phyloP scores from a whole-genome alignment of 352 stramenopile species.

The Phytophthora uliginosa region DNA sequence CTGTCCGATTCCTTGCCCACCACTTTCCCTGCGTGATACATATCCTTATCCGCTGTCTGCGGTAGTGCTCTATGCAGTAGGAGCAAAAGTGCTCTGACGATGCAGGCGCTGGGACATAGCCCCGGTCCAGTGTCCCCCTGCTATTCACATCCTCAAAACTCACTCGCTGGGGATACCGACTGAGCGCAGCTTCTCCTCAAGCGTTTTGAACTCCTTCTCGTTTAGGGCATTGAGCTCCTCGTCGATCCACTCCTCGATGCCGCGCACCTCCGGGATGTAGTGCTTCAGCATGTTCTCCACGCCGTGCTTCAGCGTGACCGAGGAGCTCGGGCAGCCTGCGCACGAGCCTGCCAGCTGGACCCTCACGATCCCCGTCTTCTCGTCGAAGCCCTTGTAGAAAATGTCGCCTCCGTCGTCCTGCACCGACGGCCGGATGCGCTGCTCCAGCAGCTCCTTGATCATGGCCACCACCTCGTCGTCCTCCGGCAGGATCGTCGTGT shows the following conservation, averaged over 20 bases:
- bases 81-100: slow-evolving; percentile 7
- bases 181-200: slow-evolving; percentile 86
- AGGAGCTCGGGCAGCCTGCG: slow-evolving; percentile 97
- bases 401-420: slow-evolving; percentile 99
- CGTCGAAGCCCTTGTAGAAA: slow-evolving; percentile 98
- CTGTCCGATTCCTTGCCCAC: slow-evolving; percentile 4
- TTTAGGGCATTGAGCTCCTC: slow-evolving; percentile 83
- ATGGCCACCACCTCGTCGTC: slow-evolving; percentile 99
- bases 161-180: slow-evolving; percentile 86
- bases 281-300: slow-evolving; percentile 99
- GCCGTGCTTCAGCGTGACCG: slow-evolving; percentile 99
- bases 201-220: slow-evolving; percentile 84
- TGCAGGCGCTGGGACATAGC: slow-evolving; percentile 1
- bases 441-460: slow-evolving; percentile 99
- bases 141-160: slow-evolving; percentile 21
- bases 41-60: slow-evolving; percentile 1
- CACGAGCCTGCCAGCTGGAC: slow-evolving; percentile 97
- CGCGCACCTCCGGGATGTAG: slow-evolving; percentile 99
- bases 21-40: slow-evolving; percentile 4
- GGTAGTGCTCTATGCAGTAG: slow-evolving; percentile 29
- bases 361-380: slow-evolving; percentile 93
- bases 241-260: slow-evolving; percentile 85
- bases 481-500: slow-evolving; percentile 96
- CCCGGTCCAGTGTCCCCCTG: slow-evolving; percentile 4
- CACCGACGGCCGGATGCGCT: slow-evolving; percentile 98